Percentiles rank a stretch among this genome's conserved stretches.
Conservation (phyloP, 2,329 filamentous ascomycete species). For the Microsporum ferrugineum region DNA sequence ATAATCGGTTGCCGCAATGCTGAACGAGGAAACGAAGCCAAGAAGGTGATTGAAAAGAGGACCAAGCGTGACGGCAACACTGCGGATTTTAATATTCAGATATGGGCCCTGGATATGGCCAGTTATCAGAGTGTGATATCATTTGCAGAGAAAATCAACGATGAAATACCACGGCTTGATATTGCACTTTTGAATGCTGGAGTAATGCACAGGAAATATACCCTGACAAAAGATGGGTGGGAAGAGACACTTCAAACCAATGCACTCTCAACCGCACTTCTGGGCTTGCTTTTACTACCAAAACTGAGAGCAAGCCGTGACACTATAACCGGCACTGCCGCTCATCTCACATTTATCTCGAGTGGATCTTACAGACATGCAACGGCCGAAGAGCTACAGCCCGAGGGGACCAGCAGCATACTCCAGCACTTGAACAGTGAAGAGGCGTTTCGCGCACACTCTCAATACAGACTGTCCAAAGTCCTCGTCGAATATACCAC, state of each 20-base stretch:
- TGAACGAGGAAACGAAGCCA: conserved; percentile 34
- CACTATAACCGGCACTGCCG: conserved; percentile 16
- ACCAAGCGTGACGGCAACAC: background rate
- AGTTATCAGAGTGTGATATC: conserved; percentile 35
- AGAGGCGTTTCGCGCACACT: conserved; percentile 21
- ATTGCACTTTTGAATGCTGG: conserved; percentile 38
- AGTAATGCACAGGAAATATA: conserved; percentile 30
- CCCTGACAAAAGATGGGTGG: conserved; percentile 34
- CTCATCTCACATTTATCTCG: conserved; percentile 37
- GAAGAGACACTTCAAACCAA: conserved; percentile 49
- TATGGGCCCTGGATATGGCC: conserved; percentile 39
- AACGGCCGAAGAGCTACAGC: conserved; percentile 19
- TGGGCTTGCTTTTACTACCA: conserved; percentile 43
- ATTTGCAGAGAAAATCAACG: conserved; percentile 31
- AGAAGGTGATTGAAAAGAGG: conserved; percentile 28
- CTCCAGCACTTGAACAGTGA: conserved; percentile 27
- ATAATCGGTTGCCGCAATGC: conserved; percentile 38
- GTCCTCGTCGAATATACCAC: conserved; percentile 34
- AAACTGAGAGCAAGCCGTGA: conserved; percentile 31
- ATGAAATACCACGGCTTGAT: conserved; percentile 32
- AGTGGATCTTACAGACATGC: conserved; percentile 32
- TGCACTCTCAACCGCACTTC: conserved; percentile 44
- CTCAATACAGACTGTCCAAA: conserved; percentile 35
- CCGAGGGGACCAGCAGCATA: conserved; percentile 17
- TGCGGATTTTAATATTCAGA: conserved; percentile 23